Conservation (phyloP, 192 early-diverging fungal species). For the Backusella psychrophila region DNA sequence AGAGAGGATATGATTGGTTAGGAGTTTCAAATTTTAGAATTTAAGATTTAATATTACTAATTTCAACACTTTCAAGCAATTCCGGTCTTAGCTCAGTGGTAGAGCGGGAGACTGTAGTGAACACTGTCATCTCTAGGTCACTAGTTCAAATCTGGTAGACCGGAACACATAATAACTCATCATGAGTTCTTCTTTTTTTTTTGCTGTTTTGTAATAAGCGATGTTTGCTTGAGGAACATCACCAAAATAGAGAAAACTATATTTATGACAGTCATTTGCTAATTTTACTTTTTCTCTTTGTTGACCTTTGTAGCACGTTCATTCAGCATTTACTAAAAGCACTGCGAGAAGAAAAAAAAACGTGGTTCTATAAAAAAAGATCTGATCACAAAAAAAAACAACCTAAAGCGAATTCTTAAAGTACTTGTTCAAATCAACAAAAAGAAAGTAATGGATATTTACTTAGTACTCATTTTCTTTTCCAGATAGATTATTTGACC, state of each 20-base stretch:
- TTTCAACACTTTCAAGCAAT: neutral
- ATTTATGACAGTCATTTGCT: neutral
- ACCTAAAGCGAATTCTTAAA: neutral
- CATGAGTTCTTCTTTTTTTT: neutral
- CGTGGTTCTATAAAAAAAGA: no score
- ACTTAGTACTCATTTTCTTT: no score
- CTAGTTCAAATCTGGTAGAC: conserved; percentile 17
- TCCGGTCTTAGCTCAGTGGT: conserved; percentile 36
- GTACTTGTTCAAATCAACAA: no score
- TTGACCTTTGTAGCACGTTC: neutral
- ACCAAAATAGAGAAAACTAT: no score
- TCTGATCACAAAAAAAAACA: no score
- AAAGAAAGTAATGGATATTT: no score
- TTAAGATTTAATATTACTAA: neutral
- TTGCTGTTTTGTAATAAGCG: neutral
- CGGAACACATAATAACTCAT: neutral
- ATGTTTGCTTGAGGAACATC: no score
- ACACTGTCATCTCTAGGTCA: conserved; percentile 18
- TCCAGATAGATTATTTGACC: no score
- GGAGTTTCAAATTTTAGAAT: neutral
- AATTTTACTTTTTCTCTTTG: neutral
- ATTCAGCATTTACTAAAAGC: neutral
- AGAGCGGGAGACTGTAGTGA: conserved; percentile 69
- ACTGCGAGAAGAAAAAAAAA: neutral
- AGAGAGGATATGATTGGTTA: no score